A percentile compares a stretch with the other conserved stretches of the same genome.
Conservation (phyloP, 495 filamentous ascomycete species). For the Penicillium cinerascens region DNA sequence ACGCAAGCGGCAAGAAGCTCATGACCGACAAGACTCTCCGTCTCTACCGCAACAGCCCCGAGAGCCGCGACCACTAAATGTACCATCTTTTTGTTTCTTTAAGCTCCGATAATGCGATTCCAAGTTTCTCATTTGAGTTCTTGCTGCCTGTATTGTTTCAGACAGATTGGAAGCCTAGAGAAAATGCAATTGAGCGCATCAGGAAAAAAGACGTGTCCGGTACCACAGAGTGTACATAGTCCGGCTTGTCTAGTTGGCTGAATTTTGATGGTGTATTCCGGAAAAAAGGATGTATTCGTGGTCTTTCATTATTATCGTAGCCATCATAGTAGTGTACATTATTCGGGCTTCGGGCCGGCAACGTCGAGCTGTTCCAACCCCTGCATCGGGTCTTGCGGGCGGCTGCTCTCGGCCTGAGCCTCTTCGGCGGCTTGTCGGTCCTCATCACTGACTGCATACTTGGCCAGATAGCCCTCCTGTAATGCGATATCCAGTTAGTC, state of each 20-base stretch:
- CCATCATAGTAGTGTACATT: constrained; percentile 28
- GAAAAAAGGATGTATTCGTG: constrained; percentile 30
- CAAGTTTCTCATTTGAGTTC: constrained; percentile 27
- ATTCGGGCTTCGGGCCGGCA: constrained; percentile 83
- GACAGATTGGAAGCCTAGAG: constrained; percentile 26
- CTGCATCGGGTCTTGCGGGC: constrained; percentile 86
- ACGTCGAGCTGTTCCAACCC: constrained; percentile 90
- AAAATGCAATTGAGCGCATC: constrained; percentile 8
- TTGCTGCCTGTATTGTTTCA: constrained; percentile 35
- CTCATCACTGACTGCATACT: constrained; percentile 87
- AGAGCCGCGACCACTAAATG: constrained; percentile 48
- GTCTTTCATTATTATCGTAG: constrained; percentile 24
- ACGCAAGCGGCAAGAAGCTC: constrained; percentile 78
- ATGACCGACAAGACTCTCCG: constrained; percentile 87
- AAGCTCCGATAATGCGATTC: constrained; percentile 33
- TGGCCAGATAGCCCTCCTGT: constrained; percentile 89
- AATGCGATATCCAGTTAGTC: constrained; percentile 17
- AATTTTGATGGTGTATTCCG: constrained; percentile 29
- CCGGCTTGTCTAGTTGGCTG: constrained; percentile 30
- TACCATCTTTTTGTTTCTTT: constrained; percentile 34
- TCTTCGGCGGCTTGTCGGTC: constrained; percentile 65
- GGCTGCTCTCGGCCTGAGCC: constrained; percentile 48
- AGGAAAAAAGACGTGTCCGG: constrained; percentile 24
- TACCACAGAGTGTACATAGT: constrained; percentile 40
- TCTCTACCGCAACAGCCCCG: constrained; percentile 54